phyloP scores from a whole-genome alignment of 1,284 basidiomycete species.

The Austropuccinia psidii region DNA sequence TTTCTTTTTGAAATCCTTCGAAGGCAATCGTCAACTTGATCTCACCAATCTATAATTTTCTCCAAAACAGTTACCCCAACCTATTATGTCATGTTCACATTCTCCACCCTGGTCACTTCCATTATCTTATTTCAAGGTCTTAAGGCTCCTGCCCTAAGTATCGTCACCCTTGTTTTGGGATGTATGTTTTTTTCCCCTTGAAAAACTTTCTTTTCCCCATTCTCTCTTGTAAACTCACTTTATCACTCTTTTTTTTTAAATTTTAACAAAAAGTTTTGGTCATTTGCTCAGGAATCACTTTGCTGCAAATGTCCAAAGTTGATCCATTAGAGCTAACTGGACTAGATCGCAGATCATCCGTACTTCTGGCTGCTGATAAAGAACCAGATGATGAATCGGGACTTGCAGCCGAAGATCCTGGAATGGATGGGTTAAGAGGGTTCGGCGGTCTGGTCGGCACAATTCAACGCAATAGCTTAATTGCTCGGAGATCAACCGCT shows the following conservation, averaged over 20 bases:
- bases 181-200: slow-evolving; percentile 51
- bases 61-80: slow-evolving; percentile 57
- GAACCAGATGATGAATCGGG: slow-evolving; percentile 16
- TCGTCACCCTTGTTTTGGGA: slow-evolving; percentile 79
- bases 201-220: not conserved
- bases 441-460: slow-evolving; percentile 46
- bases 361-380: slow-evolving; percentile 18
- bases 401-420: slow-evolving; percentile 41
- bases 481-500: slow-evolving; percentile 38
- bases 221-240: not conserved
- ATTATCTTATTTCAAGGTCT: slow-evolving; percentile 82
- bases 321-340: slow-evolving; percentile 43
- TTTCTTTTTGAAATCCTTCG: not conserved
- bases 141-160: slow-evolving; percentile 62
- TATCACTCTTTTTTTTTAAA: slow-evolving; percentile 23
- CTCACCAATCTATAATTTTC: slow-evolving; percentile 49
- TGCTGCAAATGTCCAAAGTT: slow-evolving; percentile 88
- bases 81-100: slow-evolving; percentile 64
- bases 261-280: slow-evolving; percentile 45
- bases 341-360: slow-evolving; percentile 36
- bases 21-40: not conserved
- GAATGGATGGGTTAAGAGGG: slow-evolving; percentile 46
- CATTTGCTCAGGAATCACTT: slow-evolving; percentile 66
- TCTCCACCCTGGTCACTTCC: slow-evolving; percentile 54
- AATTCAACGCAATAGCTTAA: slow-evolving; percentile 45